Conservation (phyloP, 2,329 filamentous ascomycete genomes). For the Magnaporthiopsis poae region DNA sequence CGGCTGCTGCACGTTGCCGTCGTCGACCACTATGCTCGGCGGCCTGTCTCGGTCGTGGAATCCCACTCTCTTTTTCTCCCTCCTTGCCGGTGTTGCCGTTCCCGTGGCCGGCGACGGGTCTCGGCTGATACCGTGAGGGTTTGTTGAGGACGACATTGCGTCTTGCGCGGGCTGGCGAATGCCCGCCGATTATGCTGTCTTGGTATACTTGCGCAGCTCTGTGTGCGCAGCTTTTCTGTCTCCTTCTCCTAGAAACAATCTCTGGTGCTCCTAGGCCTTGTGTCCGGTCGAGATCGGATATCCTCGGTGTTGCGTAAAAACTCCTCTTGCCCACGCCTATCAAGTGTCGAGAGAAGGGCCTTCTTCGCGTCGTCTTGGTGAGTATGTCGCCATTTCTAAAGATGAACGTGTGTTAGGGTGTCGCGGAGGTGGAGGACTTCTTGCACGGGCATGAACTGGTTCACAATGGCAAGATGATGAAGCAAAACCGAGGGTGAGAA, state of each 20-base stretch:
- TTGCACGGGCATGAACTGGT: background rate
- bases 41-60: slow-evolving; percentile 5
- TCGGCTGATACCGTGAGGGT: background rate
- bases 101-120: slow-evolving; percentile 1
- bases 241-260: background rate
- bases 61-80: slow-evolving; percentile 7
- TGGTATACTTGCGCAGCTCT: background rate
- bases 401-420: background rate
- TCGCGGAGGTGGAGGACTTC: background rate
- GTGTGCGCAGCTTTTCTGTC: background rate
- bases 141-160: background rate
- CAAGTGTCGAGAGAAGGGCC: background rate
- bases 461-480: background rate
- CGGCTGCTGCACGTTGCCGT: slow-evolving; percentile 3
- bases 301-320: background rate
- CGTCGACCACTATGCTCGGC: slow-evolving; percentile 2
- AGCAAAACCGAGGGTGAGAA: background rate
- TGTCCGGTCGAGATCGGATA: background rate
- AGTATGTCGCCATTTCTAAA: background rate
- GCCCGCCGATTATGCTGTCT: background rate
- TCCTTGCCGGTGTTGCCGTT: background rate
- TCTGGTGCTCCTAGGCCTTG: background rate
- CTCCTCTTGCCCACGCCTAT: background rate
- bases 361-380: background rate
- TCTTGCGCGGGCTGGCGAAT: background rate